Percentiles rank a stretch among this genome's conserved stretches.
Conservation (phyloP, 1,284 basidiomycete genomes). For the Trichosporon sp. region DNA sequence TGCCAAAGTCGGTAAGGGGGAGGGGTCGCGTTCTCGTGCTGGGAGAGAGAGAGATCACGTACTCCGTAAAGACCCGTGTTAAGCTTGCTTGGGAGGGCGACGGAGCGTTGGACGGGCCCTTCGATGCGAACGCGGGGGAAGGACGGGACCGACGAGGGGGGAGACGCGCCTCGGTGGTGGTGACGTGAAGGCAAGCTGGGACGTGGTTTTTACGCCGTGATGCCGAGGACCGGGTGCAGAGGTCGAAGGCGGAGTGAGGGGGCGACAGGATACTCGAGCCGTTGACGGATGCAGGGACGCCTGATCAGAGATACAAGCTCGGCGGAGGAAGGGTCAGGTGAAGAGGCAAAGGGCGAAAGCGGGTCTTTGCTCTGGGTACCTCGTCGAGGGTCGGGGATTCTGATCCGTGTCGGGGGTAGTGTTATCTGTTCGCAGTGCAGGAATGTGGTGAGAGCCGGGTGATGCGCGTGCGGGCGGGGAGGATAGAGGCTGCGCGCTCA, state of each 20-base stretch:
- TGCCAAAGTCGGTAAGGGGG: not conserved
- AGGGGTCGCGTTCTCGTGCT: not conserved
- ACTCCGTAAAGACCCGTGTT: not conserved
- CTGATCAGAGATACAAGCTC: not conserved
- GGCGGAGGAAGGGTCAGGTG: constrained; percentile 4
- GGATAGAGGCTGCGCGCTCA: not conserved
- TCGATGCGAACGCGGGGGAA: not conserved
- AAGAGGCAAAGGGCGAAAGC: not conserved
- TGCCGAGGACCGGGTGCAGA: not conserved
- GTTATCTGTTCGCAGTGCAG: not conserved
- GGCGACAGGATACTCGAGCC: not conserved
- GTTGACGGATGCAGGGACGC: constrained; percentile 2
- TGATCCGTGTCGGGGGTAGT: not conserved
- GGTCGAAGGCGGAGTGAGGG: not conserved
- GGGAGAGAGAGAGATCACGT: not conserved
- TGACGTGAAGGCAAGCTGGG: not conserved
- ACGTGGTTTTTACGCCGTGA: not conserved
- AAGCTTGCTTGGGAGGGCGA: not conserved
- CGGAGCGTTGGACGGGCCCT: not conserved
- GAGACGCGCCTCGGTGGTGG: not conserved
- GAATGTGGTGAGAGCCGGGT: not conserved
- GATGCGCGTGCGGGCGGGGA: not conserved
- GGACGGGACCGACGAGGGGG: not conserved
- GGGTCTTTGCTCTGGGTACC: not conserved
- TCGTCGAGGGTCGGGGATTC: not conserved